Conservation (phyloP, 225 moss, liverwort and hornwort genomes). For the Marchantia paleacea region DNA sequence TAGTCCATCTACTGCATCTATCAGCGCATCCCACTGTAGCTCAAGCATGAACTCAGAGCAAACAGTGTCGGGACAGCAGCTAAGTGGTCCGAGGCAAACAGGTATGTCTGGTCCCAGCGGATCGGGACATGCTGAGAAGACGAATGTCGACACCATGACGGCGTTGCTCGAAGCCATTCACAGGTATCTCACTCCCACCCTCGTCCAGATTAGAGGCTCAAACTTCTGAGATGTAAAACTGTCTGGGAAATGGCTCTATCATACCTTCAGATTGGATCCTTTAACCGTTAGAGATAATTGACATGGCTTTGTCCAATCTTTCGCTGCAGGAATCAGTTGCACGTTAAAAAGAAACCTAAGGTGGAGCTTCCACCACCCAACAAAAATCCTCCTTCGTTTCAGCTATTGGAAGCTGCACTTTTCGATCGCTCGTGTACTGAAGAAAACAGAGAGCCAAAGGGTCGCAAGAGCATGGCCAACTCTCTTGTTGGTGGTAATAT, state of each 20-base stretch:
- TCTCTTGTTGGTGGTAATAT: constrained; percentile 94
- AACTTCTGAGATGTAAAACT: too few species aligned
- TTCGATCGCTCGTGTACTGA: constrained; percentile 51
- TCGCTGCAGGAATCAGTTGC: constrained; percentile 58
- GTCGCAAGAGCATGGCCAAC: constrained; percentile 89
- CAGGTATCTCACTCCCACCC: constrained; percentile 43
- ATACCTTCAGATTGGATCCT: too few species aligned
- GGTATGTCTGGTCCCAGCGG: constrained; percentile 39
- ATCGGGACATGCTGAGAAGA: constrained; percentile 50
- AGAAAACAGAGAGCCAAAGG: constrained; percentile 70
- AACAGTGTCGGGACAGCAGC: constrained; percentile 16
- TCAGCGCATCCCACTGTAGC: constrained; percentile 49
- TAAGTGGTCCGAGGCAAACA: constrained; percentile 41
- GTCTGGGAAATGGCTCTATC: too few species aligned
- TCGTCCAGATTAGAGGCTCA: not conserved
- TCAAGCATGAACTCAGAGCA: constrained; percentile 71
- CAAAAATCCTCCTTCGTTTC: constrained; percentile 71
- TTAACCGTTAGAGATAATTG: too few species aligned
- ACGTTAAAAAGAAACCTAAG: constrained; percentile 53
- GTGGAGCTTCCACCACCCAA: constrained; percentile 49
- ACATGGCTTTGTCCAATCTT: not conserved
- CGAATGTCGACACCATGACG: constrained; percentile 40
- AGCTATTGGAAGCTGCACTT: constrained; percentile 70
- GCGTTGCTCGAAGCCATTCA: constrained; percentile 60
- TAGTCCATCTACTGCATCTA: constrained; percentile 54